phyloP scores from a whole-genome alignment of 2,329 filamentous ascomycete genomes.

The Aspergillus texensis region DNA sequence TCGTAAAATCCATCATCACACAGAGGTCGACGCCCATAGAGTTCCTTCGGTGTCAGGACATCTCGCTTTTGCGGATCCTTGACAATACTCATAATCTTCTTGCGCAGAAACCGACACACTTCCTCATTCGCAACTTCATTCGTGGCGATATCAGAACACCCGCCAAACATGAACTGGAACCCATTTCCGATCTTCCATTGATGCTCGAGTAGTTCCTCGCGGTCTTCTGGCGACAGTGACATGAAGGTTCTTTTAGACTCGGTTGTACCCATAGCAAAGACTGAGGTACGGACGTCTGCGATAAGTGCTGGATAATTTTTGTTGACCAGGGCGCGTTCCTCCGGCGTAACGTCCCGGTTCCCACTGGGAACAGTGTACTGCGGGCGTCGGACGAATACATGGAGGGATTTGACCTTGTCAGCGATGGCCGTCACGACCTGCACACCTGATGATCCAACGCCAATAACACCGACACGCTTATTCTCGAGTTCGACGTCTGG shows the following conservation, averaged over 20 bases:
- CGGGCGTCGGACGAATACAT: constrained; percentile 40
- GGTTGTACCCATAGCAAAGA: constrained; percentile 13
- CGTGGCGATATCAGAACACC: constrained; percentile 40
- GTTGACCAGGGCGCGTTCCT: constrained; percentile 28
- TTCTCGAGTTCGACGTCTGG: constrained; percentile 46
- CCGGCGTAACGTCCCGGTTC: constrained; percentile 25
- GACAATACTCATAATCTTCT: constrained; percentile 35
- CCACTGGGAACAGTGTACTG: constrained; percentile 40
- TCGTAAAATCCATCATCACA: constrained; percentile 27
- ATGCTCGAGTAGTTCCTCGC: constrained; percentile 15
- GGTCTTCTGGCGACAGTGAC: constrained; percentile 13
- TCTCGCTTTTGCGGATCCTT: constrained; percentile 33
- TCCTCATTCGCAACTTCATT: constrained; percentile 43
- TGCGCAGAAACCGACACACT: constrained; percentile 40
- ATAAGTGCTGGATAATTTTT: constrained; percentile 13
- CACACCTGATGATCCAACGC: constrained; percentile 30
- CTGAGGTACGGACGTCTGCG: not conserved
- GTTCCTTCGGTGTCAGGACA: constrained; percentile 26
- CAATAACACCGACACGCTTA: constrained; percentile 54
- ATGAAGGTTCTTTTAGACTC: constrained; percentile 9
- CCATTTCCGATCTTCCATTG: constrained; percentile 9
- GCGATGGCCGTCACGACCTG: constrained; percentile 33
- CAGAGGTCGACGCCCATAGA: constrained; percentile 22
- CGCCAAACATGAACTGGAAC: constrained; percentile 14
- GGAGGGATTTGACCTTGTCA: constrained; percentile 28